Conservation (phyloP, 208 protist species). For the Strigomonas culicis region DNA sequence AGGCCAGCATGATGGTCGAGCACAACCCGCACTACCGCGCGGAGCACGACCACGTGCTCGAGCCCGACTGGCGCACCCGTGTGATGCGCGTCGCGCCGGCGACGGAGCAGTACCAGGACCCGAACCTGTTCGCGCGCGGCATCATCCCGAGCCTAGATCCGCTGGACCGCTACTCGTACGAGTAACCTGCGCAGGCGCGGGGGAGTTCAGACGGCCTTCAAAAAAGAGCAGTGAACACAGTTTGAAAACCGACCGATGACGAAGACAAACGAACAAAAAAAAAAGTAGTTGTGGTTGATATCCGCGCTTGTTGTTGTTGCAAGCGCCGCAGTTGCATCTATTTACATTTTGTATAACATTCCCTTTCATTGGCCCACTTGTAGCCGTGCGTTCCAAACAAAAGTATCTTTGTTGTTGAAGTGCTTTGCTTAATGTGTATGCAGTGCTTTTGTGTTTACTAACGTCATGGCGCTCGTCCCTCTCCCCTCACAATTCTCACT, state of each 20-base stretch:
- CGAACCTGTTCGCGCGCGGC: constrained; percentile 65
- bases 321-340: too few relatives aligned
- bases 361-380: too few relatives aligned
- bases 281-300: not conserved
- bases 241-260: not conserved
- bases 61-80: constrained; percentile 66
- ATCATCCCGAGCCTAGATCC: constrained; percentile 39
- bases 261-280: not conserved
- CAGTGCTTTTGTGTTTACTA: not conserved
- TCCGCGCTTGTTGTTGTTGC: not conserved
- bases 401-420: not conserved
- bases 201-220: not conserved
- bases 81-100: constrained; percentile 40
- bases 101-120: constrained; percentile 70
- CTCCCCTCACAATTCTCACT: not conserved
- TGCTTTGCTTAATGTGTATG: not conserved
- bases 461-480: not conserved
- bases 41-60: constrained; percentile 39
- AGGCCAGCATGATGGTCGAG: constrained; percentile 40
- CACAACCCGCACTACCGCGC: constrained; percentile 41
- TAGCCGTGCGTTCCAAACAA: too few relatives aligned
- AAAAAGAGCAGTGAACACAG: not conserved
- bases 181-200: constrained; percentile 21
- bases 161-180: constrained; percentile 56
- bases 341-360: too few relatives aligned